phyloP scores from a whole-genome alignment of 805 yeast species.

The Tetrapisispora pingtungensis region DNA sequence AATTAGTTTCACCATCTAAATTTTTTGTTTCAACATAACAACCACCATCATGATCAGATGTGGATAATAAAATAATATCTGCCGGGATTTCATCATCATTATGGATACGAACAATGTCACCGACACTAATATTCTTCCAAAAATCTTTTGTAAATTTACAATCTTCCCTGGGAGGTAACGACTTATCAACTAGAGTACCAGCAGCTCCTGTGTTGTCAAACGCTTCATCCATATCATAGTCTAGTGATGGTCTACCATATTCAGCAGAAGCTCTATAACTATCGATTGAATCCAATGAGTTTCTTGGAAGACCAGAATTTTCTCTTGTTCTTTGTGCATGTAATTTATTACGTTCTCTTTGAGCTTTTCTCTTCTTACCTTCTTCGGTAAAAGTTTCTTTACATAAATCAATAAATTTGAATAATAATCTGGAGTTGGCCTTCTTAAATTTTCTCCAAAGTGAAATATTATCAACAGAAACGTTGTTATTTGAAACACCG shows the following conservation, averaged over 20 bases:
- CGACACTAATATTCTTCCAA: slow-evolving; percentile 68
- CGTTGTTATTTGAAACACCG: slow-evolving; percentile 49
- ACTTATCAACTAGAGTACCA: slow-evolving; percentile 46
- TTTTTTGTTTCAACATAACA: slow-evolving; percentile 77
- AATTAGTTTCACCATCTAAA: slow-evolving; percentile 72
- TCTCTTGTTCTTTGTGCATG: slow-evolving; percentile 5
- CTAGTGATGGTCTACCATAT: slow-evolving; percentile 18
- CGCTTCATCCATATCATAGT: slow-evolving; percentile 41
- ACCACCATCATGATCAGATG: slow-evolving; percentile 58
- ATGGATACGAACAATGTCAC: slow-evolving; percentile 61
- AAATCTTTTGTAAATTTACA: slow-evolving; percentile 28
- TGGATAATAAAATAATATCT: slow-evolving; percentile 52
- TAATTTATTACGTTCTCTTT: slow-evolving; percentile 6
- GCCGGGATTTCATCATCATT: slow-evolving; percentile 77
- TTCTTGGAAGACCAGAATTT: slow-evolving; percentile 23
- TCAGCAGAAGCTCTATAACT: slow-evolving; percentile 26
- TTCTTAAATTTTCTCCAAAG: slow-evolving; percentile 66
- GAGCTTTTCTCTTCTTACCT: slow-evolving; percentile 24
- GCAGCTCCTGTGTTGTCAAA: slow-evolving; percentile 39
- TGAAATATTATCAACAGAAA: slow-evolving; percentile 52
- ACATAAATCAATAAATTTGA: slow-evolving; percentile 19
- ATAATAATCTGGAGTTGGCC: slow-evolving; percentile 29
- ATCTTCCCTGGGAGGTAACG: slow-evolving; percentile 36
- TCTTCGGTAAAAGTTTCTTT: slow-evolving; percentile 25
- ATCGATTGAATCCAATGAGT: slow-evolving; percentile 31